These are phyloP conservation scores for Erysimum cheiranthoides DNA, from an alignment of 345 rosid genomes.

Conservation along the genomic window DNA sequence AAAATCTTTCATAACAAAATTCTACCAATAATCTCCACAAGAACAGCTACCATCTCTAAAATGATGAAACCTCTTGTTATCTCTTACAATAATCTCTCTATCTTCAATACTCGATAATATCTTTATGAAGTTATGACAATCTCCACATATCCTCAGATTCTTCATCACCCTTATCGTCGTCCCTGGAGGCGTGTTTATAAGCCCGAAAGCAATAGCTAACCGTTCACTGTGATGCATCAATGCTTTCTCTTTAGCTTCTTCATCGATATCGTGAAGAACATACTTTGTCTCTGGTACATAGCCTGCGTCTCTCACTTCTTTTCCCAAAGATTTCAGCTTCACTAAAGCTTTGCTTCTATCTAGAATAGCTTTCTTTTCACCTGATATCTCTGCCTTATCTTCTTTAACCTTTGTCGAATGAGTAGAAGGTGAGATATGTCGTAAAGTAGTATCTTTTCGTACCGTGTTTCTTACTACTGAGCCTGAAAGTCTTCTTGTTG, in stretches of 20 bases:
- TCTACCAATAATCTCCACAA: conserved; percentile 65
- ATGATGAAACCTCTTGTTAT: conserved; percentile 67
- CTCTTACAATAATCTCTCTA: conserved; percentile 62
- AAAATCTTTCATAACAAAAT: not conserved
- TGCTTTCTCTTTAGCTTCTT: conserved; percentile 71
- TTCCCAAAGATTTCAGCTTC: conserved; percentile 39
- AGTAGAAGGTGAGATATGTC: conserved; percentile 17
- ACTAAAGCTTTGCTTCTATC: conserved; percentile 41
- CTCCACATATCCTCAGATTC: conserved; percentile 64
- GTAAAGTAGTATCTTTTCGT: not conserved
- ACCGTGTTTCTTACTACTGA: not conserved
- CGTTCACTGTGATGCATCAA: conserved; percentile 68
- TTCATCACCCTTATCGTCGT: conserved; percentile 63
- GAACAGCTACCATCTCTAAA: conserved; percentile 69
- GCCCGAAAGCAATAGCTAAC: conserved; percentile 69
- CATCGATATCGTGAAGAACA: conserved; percentile 64
- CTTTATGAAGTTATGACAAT: conserved; percentile 70
- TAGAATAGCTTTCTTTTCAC: conserved; percentile 9
- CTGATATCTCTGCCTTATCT: conserved; percentile 1
- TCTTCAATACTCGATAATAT: conserved; percentile 54
- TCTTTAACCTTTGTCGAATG: not conserved
- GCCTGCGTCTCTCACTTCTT: conserved; percentile 52
- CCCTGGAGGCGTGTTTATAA: conserved; percentile 53
- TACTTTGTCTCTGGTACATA: conserved; percentile 63
- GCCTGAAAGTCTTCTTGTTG: not conserved